Percentiles rank a stretch among this genome's conserved stretches.
Evolutionary conservation across 352 stramenopile genomes (phyloP).

Genomic region (Phytopythium chamaehyphon): DNA sequence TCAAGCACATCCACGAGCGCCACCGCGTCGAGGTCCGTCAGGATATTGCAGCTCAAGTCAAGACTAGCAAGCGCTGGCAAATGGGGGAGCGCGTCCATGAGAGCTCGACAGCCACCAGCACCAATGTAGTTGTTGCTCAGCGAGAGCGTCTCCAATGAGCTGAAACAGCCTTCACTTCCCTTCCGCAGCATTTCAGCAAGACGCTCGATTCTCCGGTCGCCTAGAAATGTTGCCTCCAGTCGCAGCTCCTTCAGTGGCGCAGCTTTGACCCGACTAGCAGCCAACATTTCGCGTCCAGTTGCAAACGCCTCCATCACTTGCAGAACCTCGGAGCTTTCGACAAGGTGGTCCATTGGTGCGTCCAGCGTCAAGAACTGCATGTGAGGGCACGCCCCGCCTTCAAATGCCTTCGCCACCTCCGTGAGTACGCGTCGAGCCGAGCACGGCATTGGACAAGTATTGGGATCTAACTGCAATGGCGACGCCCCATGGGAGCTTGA

Average conservation of each 20-base stretch:
- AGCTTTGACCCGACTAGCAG: background rate
- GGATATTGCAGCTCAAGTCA: constrained; percentile 48
- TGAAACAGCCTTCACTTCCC: constrained; percentile 21
- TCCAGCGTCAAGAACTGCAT: constrained; percentile 33
- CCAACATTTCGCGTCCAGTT: constrained; percentile 4
- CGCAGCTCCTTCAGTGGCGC: constrained; percentile 21
- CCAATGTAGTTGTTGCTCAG: constrained; percentile 62
- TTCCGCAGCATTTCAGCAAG: constrained; percentile 27
- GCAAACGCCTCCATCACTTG: constrained; percentile 35
- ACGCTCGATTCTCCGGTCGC: constrained; percentile 31
- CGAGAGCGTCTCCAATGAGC: constrained; percentile 26
- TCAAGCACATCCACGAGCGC: constrained; percentile 19
- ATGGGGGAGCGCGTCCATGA: constrained; percentile 23
- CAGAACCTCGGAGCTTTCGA: constrained; percentile 44
- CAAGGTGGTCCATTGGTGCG: constrained; percentile 52
- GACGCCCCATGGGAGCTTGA: background rate
- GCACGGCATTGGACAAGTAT: background rate
- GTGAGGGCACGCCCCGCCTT: constrained; percentile 24
- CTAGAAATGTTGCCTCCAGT: constrained; percentile 56
- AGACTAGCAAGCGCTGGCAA: constrained; percentile 23
- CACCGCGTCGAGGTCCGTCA: constrained; percentile 47
- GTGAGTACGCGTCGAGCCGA: constrained; percentile 7
- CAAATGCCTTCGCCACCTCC: constrained; percentile 21
- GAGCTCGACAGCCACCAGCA: constrained; percentile 30
- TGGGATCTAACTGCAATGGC: background rate